Conservation (phyloP, 148 eudicot species). For the Heliosperma pusillum region DNA sequence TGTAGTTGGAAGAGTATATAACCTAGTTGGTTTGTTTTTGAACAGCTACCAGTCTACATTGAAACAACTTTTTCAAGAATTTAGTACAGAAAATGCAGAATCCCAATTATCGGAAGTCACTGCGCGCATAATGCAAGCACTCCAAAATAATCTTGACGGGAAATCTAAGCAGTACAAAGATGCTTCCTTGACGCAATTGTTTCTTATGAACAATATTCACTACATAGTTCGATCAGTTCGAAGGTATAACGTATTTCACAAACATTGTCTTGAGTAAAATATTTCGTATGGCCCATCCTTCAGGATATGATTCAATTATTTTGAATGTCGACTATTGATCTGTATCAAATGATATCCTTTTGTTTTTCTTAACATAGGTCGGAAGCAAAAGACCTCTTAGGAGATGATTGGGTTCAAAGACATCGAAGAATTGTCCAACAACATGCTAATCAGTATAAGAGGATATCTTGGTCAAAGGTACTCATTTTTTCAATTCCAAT, state of each 20-base stretch:
- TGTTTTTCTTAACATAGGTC: constrained; percentile 41
- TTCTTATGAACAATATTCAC: constrained; percentile 95
- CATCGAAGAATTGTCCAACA: constrained; percentile 95
- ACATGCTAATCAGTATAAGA: constrained; percentile 95
- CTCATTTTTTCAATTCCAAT: too few species aligned
- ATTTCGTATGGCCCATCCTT: too few species aligned
- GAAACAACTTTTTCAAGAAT: constrained; percentile 78
- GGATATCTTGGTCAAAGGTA: constrained; percentile 96
- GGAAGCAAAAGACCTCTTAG: constrained; percentile 85
- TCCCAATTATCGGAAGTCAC: constrained; percentile 58
- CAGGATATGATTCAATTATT: too few species aligned
- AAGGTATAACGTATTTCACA: constrained; percentile 42
- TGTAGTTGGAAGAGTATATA: not conserved
- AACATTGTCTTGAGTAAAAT: too few species aligned
- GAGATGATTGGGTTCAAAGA: constrained; percentile 98
- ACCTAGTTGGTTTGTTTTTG: constrained; percentile 13
- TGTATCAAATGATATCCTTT: not conserved
- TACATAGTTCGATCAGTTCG: constrained; percentile 94
- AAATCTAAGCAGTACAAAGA: constrained; percentile 93
- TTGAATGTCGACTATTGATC: not conserved
- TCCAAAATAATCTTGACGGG: constrained; percentile 76
- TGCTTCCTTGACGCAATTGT: constrained; percentile 73
- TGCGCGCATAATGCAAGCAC: constrained; percentile 80
- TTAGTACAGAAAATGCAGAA: constrained; percentile 44
- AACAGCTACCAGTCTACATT: constrained; percentile 82